Evolutionary conservation across 768 basidiomycete genomes (phyloP), one percentile per base, ranked within the genome.

Genomic region (Serendipita sp.): DNA sequence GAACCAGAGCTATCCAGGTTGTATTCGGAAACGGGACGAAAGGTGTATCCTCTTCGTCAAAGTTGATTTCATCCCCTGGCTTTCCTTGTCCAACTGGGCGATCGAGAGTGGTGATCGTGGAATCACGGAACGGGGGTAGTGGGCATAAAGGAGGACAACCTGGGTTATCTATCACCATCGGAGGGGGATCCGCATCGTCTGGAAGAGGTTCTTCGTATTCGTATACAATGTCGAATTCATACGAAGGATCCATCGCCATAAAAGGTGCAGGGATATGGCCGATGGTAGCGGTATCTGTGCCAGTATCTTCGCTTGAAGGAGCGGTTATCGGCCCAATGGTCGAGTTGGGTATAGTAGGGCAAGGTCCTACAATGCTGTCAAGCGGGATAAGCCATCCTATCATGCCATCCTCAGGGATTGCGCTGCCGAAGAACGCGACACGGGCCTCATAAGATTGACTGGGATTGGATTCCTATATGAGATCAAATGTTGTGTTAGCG

Each of bases 1-100:
- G 87, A 0, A 96, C 85, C 58, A 97, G 79, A 0, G 91, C 95
- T 70, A 97, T 89, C 87, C 90, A 94, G 9, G 83, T 76, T 63
- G 53, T 58, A 20, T 58, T 58, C 13, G 53, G 53, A n/a, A 58
- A 58, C 4, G 53, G 53, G 17, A n/a, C n/a, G 20, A 58, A 58
- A 4, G 53, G 53, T 48, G 9, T 5, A 5, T 28, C 45, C 45
- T 48, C 45, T 5, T 38, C 34, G 14, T 14, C 34, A 2, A 38
- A 14, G 34, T 38, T 14, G 34, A 38, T 14, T n/a, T n/a, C n/a
- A 17, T 48, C 2, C 9, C 20, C 26, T n/a, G 7, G 7, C 1
- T 7, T 28, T 5, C 45, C 45, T 20, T 7, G 7, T 48, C 5
- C 7, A 9, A 5, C 9, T 20, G 7, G 9, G 9, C 9, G 9